A percentile compares a stretch with the other conserved stretches of the same genome.
These are phyloP conservation scores for Ophiostoma angusticollis DNA, from an alignment of 2,329 filamentous ascomycete species.

Conservation along the genomic window DNA sequence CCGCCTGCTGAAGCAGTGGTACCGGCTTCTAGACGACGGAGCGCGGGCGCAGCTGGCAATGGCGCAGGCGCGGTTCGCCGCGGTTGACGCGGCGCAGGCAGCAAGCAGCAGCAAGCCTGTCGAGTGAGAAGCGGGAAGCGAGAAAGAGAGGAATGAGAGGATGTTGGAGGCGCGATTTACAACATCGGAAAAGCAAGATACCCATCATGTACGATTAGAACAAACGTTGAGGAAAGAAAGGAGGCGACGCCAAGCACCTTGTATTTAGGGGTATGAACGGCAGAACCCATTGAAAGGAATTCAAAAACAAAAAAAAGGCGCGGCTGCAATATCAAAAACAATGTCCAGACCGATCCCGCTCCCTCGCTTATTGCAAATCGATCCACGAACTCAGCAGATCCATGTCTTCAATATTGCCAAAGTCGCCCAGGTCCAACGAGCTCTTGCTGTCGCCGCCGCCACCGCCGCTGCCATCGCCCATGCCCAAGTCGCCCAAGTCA, in stretches of 20 bases:
- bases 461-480: constrained; percentile 2
- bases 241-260: no score
- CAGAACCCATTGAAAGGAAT: no score
- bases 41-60: constrained; percentile 34
- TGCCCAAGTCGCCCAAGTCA: constrained; percentile 7
- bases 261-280: no score
- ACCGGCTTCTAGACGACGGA: constrained; percentile 32
- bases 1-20: constrained; percentile 36
- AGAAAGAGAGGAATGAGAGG: no score
- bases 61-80: constrained; percentile 28
- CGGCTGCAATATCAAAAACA: no score
- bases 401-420: constrained; percentile 15
- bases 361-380: constrained; percentile 11
- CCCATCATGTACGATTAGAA: no score
- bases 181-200: no score
- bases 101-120: no score
- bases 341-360: no score
- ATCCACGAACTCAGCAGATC: constrained; percentile 15
- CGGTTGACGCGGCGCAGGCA: not conserved
- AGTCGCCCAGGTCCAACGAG: constrained; percentile 12
- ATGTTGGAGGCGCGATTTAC: no score
- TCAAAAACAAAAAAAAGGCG: no score
- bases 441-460: constrained; percentile 1
- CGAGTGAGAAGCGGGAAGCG: not conserved
- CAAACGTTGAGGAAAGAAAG: no score